A percentile compares a stretch with the other conserved stretches of the same genome.
phyloP scores from a whole-genome alignment of 208 protist genomes.

The Paratrypanosoma confusum region DNA sequence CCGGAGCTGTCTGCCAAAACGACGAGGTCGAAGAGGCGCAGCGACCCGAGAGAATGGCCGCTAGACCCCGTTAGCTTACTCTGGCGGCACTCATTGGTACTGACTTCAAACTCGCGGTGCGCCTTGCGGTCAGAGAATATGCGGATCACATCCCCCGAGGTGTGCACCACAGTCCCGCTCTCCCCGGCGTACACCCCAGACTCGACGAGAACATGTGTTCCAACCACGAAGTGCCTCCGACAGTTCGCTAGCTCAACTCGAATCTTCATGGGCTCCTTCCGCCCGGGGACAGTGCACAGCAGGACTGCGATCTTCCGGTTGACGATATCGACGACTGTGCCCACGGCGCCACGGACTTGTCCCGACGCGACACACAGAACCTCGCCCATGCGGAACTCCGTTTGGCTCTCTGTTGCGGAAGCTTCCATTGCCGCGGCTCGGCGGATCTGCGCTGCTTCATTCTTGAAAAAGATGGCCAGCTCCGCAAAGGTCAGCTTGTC shows the following conservation, averaged over 20 bases:
- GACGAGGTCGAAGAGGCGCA: conserved; percentile 78
- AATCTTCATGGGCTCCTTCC: conserved; percentile 40
- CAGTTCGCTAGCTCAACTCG: conserved; percentile 70
- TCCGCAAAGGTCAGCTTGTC: conserved; percentile 68
- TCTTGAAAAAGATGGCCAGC: conserved; percentile 79
- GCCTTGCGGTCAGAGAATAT: conserved; percentile 65
- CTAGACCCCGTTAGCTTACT: conserved; percentile 62
- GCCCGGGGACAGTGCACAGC: conserved; percentile 43
- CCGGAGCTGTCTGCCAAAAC: conserved; percentile 43
- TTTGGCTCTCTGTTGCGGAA: conserved; percentile 1
- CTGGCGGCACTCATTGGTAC: conserved; percentile 76
- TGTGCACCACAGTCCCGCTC: conserved; percentile 81
- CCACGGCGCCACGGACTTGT: conserved; percentile 61
- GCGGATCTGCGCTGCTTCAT: conserved; percentile 62
- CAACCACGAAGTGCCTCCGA: conserved; percentile 73
- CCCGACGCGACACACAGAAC: conserved; percentile 64
- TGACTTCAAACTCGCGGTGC: conserved; percentile 53
- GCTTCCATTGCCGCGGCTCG: conserved; percentile 28
- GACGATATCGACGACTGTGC: conserved; percentile 67
- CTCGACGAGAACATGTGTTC: conserved; percentile 78
- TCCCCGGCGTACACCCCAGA: conserved; percentile 65
- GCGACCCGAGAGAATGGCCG: conserved; percentile 53
- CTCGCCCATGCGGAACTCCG: conserved; percentile 38
- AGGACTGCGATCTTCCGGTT: conserved; percentile 59
- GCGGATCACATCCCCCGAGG: conserved; percentile 50